phyloP scores from a whole-genome alignment of 352 stramenopile species.

The Globisporangium mamillatum region DNA sequence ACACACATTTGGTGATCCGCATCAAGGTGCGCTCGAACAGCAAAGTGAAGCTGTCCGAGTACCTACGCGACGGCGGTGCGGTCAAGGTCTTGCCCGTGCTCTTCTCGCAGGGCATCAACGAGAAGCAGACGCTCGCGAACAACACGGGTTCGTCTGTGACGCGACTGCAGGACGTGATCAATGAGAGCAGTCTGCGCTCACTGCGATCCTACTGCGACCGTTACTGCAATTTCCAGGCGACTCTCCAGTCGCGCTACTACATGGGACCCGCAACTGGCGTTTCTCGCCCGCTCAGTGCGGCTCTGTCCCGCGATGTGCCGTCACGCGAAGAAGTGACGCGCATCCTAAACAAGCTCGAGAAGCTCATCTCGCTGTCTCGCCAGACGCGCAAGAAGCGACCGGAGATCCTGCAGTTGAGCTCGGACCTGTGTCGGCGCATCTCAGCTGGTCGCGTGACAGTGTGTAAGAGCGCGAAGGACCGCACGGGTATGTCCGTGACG shows the following conservation, averaged over 20 bases:
- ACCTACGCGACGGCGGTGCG: slow-evolving; percentile 48
- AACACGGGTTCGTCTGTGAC: slow-evolving; percentile 80
- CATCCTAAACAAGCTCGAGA: slow-evolving; percentile 59
- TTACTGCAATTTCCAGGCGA: slow-evolving; percentile 70
- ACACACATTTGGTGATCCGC: slow-evolving; percentile 75
- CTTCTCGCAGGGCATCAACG: slow-evolving; percentile 91
- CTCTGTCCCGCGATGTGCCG: slow-evolving; percentile 16
- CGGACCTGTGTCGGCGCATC: slow-evolving; percentile 77
- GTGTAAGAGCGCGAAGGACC: slow-evolving; percentile 98
- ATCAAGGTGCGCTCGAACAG: slow-evolving; percentile 68
- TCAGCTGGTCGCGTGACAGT: slow-evolving; percentile 91
- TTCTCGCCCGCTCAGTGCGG: not conserved
- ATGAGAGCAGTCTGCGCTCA: slow-evolving; percentile 66
- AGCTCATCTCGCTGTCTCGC: slow-evolving; percentile 61
- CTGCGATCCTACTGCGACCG: slow-evolving; percentile 70
- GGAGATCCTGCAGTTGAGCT: slow-evolving; percentile 84
- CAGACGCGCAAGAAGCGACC: slow-evolving; percentile 81
- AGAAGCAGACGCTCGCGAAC: slow-evolving; percentile 92
- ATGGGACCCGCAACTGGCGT: slow-evolving; percentile 13
- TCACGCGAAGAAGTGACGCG: slow-evolving; percentile 55
- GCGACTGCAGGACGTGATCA: slow-evolving; percentile 78
- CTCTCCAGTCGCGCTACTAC: slow-evolving; percentile 32
- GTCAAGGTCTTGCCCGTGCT: slow-evolving; percentile 74
- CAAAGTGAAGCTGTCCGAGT: slow-evolving; percentile 66
- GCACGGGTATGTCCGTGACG: slow-evolving; percentile 97